A percentile compares a stretch with the other conserved stretches of the same genome.
Conservation (phyloP, 495 filamentous ascomycete species). For the Apodospora peruviana region DNA sequence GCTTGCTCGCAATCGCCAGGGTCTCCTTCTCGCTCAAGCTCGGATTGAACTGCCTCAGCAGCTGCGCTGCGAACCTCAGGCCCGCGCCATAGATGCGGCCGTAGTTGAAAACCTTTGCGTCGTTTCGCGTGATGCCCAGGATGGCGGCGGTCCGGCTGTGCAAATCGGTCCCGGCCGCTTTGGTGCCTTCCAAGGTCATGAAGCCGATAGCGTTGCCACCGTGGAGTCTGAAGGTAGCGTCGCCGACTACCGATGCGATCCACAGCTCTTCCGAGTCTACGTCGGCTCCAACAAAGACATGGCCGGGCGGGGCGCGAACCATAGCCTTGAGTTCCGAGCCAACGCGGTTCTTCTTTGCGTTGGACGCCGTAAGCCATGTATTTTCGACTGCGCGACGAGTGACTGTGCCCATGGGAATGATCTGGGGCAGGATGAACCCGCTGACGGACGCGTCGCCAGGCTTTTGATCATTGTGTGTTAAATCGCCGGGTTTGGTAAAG, state of each 20-base stretch:
- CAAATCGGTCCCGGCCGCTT: slow-evolving; percentile 86
- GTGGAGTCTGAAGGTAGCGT: slow-evolving; percentile 88
- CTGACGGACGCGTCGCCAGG: slow-evolving; percentile 12
- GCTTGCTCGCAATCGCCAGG: slow-evolving; percentile 62
- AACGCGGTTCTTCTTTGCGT: slow-evolving; percentile 91
- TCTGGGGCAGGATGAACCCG: slow-evolving; percentile 93
- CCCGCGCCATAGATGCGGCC: slow-evolving; percentile 97
- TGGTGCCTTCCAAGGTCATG: slow-evolving; percentile 97
- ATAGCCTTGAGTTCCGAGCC: slow-evolving; percentile 97
- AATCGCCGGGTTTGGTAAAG: not conserved
- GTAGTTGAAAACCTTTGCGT: slow-evolving; percentile 98
- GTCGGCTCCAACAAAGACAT: slow-evolving; percentile 92
- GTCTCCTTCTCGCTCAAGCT: slow-evolving; percentile 71
- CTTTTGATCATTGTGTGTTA: not conserved
- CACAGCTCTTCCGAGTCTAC: slow-evolving; percentile 99
- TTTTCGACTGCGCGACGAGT: slow-evolving; percentile 96
- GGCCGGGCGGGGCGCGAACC: slow-evolving; percentile 85
- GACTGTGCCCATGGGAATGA: slow-evolving; percentile 98
- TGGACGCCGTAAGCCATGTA: slow-evolving; percentile 96
- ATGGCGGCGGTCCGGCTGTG: slow-evolving; percentile 92
- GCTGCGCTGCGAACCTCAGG: slow-evolving; percentile 81
- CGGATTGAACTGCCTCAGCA: slow-evolving; percentile 92
- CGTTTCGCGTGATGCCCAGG: slow-evolving; percentile 85
- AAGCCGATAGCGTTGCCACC: slow-evolving; percentile 96
- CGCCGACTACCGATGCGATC: slow-evolving; percentile 94